A percentile compares a stretch with the other conserved stretches of the same genome.
These are phyloP conservation scores for Rhizopogon vesiculosus DNA, from an alignment of 768 basidiomycete species.

Conservation along the genomic window DNA sequence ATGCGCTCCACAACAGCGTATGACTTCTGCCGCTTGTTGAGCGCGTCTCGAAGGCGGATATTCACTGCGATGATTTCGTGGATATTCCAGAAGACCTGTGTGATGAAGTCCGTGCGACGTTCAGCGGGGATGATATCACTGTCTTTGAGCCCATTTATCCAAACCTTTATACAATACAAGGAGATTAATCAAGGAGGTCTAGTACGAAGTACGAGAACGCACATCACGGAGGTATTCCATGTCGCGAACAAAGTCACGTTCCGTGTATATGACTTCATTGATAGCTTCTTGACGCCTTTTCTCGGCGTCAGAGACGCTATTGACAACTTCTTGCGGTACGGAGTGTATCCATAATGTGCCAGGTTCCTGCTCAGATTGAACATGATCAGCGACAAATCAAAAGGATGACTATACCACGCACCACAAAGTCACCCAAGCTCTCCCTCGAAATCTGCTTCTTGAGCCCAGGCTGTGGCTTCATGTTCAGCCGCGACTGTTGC, in stretches of 20 bases:
- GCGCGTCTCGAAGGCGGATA: conserved; percentile 83
- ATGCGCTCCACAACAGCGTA: conserved; percentile 91
- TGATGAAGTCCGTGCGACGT: conserved; percentile 79
- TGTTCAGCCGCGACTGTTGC: conserved; percentile 90
- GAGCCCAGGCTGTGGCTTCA: conserved; percentile 89
- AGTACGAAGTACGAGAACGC: conserved; percentile 22
- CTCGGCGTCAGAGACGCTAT: conserved; percentile 88
- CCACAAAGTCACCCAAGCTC: conserved; percentile 75
- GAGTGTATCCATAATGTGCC: conserved; percentile 95
- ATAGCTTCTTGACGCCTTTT: conserved; percentile 97
- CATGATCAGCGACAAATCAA: conserved; percentile 3
- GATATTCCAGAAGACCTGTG: conserved; percentile 98
- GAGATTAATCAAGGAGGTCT: neutral
- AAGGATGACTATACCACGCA: conserved; percentile 25
- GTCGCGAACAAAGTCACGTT: conserved; percentile 96
- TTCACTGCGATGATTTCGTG: conserved; percentile 92
- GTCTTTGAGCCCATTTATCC: conserved; percentile 84
- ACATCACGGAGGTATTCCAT: conserved; percentile 98
- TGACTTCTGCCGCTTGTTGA: conserved; percentile 93
- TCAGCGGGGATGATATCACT: conserved; percentile 70
- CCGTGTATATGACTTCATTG: conserved; percentile 93
- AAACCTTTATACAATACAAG: conserved; percentile 48
- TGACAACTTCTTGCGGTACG: conserved; percentile 90
- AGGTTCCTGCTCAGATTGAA: conserved; percentile 50
- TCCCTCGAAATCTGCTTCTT: conserved; percentile 80